A percentile compares a stretch with the other conserved stretches of the same genome.
Conservation (phyloP, 108 stramenopile species). For the Pseudonitzschia pungens region DNA sequence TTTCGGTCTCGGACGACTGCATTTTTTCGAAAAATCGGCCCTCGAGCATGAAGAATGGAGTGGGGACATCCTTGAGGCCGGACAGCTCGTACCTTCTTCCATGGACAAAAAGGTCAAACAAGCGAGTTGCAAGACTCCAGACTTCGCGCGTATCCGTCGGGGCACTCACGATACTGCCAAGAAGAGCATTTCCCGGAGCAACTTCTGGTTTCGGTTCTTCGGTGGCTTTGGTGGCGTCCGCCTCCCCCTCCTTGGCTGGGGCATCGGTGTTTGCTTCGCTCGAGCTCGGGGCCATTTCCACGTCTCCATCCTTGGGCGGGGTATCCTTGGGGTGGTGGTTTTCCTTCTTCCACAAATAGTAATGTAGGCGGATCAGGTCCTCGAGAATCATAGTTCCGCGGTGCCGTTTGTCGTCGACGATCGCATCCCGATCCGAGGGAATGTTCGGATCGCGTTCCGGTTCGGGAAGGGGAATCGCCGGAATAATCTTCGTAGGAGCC, state of each 20-base stretch:
- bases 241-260: neutral
- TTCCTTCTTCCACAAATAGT: slow-evolving; percentile 31
- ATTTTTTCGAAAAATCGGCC: slow-evolving; percentile 34
- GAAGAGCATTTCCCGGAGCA: neutral
- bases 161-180: neutral
- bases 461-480: slow-evolving; percentile 8
- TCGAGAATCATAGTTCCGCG: slow-evolving; percentile 31
- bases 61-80: slow-evolving; percentile 48
- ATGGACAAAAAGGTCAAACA: slow-evolving; percentile 24
- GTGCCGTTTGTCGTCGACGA: slow-evolving; percentile 22
- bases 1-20: neutral
- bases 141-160: slow-evolving; percentile 21
- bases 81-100: slow-evolving; percentile 42
- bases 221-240: neutral
- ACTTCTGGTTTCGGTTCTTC: neutral
- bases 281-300: neutral
- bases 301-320: neutral
- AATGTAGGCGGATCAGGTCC: slow-evolving; percentile 39
- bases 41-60: slow-evolving; percentile 33
- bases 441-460: slow-evolving; percentile 12
- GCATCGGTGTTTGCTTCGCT: neutral
- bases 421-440: slow-evolving; percentile 33
- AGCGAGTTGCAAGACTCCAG: slow-evolving; percentile 20
- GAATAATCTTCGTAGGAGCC: slow-evolving; percentile 8
- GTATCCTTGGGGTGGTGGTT: neutral